A percentile compares a stretch with the other conserved stretches of the same genome.
These are phyloP conservation scores for Rhodocollybia butyracea DNA, from an alignment of 768 basidiomycete species.

Conservation along the genomic window DNA sequence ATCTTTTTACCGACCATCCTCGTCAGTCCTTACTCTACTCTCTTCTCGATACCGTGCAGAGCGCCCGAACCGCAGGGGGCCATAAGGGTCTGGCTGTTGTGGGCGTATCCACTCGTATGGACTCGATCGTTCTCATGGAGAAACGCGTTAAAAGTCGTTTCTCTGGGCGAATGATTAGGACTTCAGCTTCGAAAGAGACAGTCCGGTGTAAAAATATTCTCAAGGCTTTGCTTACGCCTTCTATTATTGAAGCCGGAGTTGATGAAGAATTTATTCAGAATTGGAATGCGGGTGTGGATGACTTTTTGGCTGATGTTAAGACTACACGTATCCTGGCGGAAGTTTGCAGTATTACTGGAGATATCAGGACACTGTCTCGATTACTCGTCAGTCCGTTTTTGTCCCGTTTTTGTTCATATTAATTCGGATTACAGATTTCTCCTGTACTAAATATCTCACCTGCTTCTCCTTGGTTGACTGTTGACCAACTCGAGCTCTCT, in stretches of 20 bases:
- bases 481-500: conserved; percentile 38
- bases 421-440: conserved; percentile 31
- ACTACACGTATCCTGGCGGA: conserved; percentile 50
- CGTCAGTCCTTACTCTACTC: conserved; percentile 94
- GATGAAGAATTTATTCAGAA: conserved; percentile 21
- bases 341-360: conserved; percentile 57
- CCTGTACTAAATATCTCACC: conserved; percentile 45
- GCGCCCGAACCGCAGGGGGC: conserved; percentile 57
- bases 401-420: not conserved
- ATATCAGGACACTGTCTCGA: conserved; percentile 54
- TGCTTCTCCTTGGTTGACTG: conserved; percentile 50
- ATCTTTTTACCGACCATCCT: conserved; percentile 88
- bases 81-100: conserved; percentile 79
- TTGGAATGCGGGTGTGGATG: conserved; percentile 59
- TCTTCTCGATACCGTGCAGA: conserved; percentile 91
- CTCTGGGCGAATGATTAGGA: conserved; percentile 85
- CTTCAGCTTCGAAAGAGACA: conserved; percentile 54
- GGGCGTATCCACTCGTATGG: conserved; percentile 83
- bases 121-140: conserved; percentile 86
- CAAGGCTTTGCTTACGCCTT: conserved; percentile 38
- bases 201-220: conserved; percentile 50
- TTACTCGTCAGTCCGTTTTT: conserved; percentile 50
- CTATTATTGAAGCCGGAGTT: conserved; percentile 17
- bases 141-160: conserved; percentile 98
- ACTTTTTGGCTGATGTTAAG: conserved; percentile 47